Evolutionary conservation across 768 basidiomycete species (phyloP).

Genomic region (Exsudoporus frostii): DNA sequence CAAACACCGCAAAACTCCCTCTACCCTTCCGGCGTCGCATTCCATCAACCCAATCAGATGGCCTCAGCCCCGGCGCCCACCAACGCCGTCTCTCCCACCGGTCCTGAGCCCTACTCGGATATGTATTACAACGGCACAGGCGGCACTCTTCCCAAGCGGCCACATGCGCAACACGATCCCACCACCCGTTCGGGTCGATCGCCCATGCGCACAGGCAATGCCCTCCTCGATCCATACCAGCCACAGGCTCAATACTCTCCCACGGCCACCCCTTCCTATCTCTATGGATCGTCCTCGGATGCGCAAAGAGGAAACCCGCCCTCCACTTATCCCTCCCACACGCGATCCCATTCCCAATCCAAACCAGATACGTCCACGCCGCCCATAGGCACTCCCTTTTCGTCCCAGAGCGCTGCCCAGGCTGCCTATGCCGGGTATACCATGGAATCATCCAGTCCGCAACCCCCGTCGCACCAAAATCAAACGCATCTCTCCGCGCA

Average conservation of each 20-base stretch:
- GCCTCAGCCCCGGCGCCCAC: conserved; percentile 31
- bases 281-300: conserved; percentile 37
- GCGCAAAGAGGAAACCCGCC: conserved; percentile 41
- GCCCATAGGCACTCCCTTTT: conserved; percentile 48
- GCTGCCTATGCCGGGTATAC: conserved; percentile 49
- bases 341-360: conserved; percentile 54
- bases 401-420: conserved; percentile 46
- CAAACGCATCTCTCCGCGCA: conserved; percentile 53
- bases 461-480: conserved; percentile 47
- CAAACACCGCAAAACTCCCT: conserved; percentile 45
- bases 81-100: conserved; percentile 35
- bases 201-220: conserved; percentile 55
- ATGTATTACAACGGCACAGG: conserved; percentile 57
- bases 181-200: conserved; percentile 53
- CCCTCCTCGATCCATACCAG: conserved; percentile 67
- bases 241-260: conserved; percentile 66
- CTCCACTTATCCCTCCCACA: conserved; percentile 51
- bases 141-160: conserved; percentile 51
- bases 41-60: conserved; percentile 49
- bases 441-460: conserved; percentile 66
- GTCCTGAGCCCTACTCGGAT: conserved; percentile 51
- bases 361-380: conserved; percentile 53
- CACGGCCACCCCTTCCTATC: conserved; percentile 45
- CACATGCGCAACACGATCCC: conserved; percentile 53
- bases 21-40: conserved; percentile 56